A percentile compares a stretch with the other conserved stretches of the same genome.
phyloP scores from a whole-genome alignment of 192 early-diverging fungal genomes.

The Rhizoclosmatium globosum region DNA sequence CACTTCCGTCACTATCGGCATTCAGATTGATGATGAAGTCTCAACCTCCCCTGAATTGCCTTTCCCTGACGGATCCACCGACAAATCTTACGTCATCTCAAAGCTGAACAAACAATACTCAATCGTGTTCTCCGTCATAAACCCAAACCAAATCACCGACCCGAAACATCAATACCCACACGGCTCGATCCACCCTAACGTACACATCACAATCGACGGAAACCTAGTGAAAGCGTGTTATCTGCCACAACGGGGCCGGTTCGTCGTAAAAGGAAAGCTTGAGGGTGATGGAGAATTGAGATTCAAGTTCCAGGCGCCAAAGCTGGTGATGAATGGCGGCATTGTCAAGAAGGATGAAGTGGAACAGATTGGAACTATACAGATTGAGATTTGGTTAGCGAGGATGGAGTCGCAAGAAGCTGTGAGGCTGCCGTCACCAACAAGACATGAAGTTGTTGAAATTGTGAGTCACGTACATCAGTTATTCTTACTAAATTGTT shows the following conservation, averaged over 20 bases:
- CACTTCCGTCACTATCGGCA: background rate
- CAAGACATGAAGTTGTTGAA: background rate
- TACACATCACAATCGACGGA: slow-evolving; percentile 11
- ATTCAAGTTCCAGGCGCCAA: slow-evolving; percentile 15
- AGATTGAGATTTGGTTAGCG: slow-evolving; percentile 2
- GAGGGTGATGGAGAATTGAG: background rate
- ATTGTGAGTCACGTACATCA: background rate
- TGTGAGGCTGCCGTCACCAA: background rate
- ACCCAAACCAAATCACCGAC: background rate
- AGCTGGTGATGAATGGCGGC: slow-evolving; percentile 3
- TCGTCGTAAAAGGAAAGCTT: background rate
- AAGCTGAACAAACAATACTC: slow-evolving; percentile 2
- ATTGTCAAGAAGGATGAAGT: background rate
- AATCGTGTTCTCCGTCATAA: background rate
- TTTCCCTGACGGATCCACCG: background rate
- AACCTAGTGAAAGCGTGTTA: background rate
- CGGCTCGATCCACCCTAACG: background rate
- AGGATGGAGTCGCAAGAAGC: background rate
- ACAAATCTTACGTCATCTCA: background rate
- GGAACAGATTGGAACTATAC: background rate
- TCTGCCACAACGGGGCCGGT: background rate
- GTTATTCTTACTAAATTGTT: background rate
- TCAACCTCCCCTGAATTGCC: background rate
- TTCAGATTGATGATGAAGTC: slow-evolving; percentile 3
- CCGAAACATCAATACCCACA: background rate